Conservation (phyloP, 2,329 filamentous ascomycete genomes). For the Cladophialophora chaetospira region DNA sequence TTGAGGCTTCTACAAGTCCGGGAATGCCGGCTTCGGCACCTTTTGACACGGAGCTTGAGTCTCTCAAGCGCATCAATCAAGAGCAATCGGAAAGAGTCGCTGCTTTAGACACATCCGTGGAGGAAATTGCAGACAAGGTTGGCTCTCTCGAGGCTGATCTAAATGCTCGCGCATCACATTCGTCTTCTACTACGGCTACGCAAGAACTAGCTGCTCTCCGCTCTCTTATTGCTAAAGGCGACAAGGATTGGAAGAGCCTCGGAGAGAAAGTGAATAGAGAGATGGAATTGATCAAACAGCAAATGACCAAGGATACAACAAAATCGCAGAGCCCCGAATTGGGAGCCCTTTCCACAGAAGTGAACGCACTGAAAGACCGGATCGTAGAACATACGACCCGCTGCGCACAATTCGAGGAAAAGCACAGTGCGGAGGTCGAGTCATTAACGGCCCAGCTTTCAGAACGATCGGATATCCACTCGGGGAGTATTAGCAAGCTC, state of each 20-base stretch:
- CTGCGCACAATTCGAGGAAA: neutral
- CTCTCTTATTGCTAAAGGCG: neutral
- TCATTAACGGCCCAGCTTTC: neutral
- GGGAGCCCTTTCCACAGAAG: neutral
- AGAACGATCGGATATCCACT: neutral
- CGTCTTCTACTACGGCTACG: neutral
- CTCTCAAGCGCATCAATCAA: neutral
- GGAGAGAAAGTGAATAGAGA: neutral
- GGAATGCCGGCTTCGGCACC: neutral
- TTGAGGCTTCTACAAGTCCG: neutral
- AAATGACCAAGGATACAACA: neutral
- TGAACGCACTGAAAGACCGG: neutral
- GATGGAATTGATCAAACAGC: neutral
- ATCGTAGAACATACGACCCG: neutral
- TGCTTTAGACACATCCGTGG: neutral
- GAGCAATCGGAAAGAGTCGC: constrained; percentile 3
- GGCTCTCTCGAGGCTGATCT: neutral
- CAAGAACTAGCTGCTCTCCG: neutral
- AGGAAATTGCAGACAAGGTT: neutral
- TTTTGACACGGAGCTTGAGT: neutral
- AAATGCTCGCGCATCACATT: neutral
- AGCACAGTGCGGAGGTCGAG: neutral
- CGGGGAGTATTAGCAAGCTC: neutral
- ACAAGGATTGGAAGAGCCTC: neutral
- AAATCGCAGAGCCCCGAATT: neutral